A percentile compares a stretch with the other conserved stretches of the same genome.
These are phyloP conservation scores for Rhodotorula babjevae DNA, from an alignment of 768 basidiomycete species.

Conservation along the genomic window DNA sequence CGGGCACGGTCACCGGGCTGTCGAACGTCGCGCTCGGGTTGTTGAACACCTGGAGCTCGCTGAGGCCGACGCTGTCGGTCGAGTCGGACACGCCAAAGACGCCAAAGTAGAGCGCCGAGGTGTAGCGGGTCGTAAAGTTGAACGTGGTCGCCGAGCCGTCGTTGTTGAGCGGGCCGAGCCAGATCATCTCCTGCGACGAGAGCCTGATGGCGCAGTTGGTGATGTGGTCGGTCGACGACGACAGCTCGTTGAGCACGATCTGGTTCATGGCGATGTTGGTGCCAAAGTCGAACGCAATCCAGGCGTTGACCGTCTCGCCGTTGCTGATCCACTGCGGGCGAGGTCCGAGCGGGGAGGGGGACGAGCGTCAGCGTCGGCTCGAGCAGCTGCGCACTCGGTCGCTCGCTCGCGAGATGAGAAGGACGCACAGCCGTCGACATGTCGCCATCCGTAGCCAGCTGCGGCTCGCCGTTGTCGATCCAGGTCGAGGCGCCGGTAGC, in stretches of 20 bases:
- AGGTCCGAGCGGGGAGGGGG: no score
- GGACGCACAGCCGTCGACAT: neutral
- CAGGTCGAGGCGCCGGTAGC: neutral
- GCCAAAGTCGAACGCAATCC: slow-evolving; percentile 13
- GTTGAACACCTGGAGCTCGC: slow-evolving; percentile 11
- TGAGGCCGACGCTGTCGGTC: slow-evolving; percentile 7
- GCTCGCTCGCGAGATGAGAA: neutral
- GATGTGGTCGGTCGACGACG: slow-evolving; percentile 16
- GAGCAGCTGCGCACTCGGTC: no score
- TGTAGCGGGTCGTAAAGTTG: slow-evolving; percentile 10
- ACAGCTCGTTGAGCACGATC: slow-evolving; percentile 23
- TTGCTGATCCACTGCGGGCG: slow-evolving; percentile 18
- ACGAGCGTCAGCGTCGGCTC: no score
- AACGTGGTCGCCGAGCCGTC: slow-evolving; percentile 12
- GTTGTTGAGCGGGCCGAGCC: slow-evolving; percentile 21
- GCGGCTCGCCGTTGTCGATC: neutral
- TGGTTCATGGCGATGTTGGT: slow-evolving; percentile 7
- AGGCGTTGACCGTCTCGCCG: slow-evolving; percentile 23
- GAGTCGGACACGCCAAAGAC: neutral
- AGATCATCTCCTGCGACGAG: slow-evolving; percentile 9
- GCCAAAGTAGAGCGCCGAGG: neutral
- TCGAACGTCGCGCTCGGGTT: neutral
- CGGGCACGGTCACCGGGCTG: no score
- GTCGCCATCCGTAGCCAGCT: neutral
- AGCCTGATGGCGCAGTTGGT: slow-evolving; percentile 15